A percentile compares a stretch with the other conserved stretches of the same genome.
Evolutionary conservation across 441 rosid species (phyloP).

Genomic region (Euphorbia schlechtendalii): DNA sequence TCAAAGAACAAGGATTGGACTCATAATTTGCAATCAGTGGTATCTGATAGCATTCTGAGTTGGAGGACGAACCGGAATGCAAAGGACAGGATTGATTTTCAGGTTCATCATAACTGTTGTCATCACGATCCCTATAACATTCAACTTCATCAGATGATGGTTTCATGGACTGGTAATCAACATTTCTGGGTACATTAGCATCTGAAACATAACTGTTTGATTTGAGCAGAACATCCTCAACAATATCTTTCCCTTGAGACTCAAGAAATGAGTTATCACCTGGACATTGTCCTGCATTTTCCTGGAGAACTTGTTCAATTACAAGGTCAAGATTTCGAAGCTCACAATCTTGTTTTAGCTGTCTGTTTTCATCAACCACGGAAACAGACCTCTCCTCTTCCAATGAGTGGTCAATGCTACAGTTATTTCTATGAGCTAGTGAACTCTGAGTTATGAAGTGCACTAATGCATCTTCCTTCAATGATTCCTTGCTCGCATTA

Average conservation of each 20-base stretch:
- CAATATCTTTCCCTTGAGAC: slow-evolving; percentile 13
- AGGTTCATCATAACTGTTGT: slow-evolving; percentile 5
- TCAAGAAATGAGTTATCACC: slow-evolving; percentile 22
- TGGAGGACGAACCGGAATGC: slow-evolving; percentile 21
- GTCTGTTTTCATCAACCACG: slow-evolving; percentile 19
- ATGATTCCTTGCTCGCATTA: slow-evolving; percentile 9
- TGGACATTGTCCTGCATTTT: slow-evolving; percentile 16
- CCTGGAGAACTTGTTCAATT: slow-evolving; percentile 22
- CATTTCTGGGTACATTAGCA: slow-evolving; percentile 16
- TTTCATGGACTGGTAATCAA: slow-evolving; percentile 13
- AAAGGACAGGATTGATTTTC: slow-evolving; percentile 25
- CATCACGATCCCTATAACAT: slow-evolving; percentile 15
- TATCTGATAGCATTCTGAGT: slow-evolving; percentile 22
- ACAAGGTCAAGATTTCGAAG: slow-evolving; percentile 18
- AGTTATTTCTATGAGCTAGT: slow-evolving; percentile 15
- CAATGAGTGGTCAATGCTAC: slow-evolving; percentile 5
- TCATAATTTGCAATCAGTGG: slow-evolving; percentile 17
- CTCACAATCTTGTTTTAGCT: neutral
- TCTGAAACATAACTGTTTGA: slow-evolving; percentile 21
- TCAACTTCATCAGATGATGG: slow-evolving; percentile 10
- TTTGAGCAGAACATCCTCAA: slow-evolving; percentile 20
- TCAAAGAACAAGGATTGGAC: slow-evolving; percentile 16
- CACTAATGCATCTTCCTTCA: slow-evolving; percentile 16
- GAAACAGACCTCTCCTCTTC: slow-evolving; percentile 11
- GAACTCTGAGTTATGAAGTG: slow-evolving; percentile 16